These are phyloP conservation scores for Fraxinus ornus DNA, from an alignment of 305 asterid genomes.

Conservation along the genomic window DNA sequence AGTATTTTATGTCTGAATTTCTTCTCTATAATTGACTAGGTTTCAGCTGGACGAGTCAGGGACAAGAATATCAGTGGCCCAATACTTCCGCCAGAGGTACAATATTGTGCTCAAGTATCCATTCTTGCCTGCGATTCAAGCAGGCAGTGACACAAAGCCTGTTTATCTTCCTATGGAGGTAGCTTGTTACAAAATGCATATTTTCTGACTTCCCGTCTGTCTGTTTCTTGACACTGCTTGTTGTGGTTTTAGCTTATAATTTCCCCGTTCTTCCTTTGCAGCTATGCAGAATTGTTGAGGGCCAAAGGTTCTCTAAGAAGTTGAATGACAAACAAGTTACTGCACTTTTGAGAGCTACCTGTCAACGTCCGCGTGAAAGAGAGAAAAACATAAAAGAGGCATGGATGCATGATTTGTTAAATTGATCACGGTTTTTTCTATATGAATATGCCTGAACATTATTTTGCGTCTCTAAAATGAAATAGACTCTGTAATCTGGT, in stretches of 20 bases:
- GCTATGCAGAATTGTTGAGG: constrained; percentile 55
- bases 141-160: constrained; percentile 64
- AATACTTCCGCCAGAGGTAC: constrained; percentile 54
- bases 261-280: constrained; percentile 9
- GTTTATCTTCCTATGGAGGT: constrained; percentile 85
- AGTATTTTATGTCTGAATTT: background rate
- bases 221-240: background rate
- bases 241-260: background rate
- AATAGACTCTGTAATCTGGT: background rate
- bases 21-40: constrained; percentile 32
- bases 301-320: constrained; percentile 60
- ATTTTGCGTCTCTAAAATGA: background rate
- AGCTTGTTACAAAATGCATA: background rate
- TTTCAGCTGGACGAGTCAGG: constrained; percentile 57
- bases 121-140: constrained; percentile 59
- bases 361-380: constrained; percentile 58
- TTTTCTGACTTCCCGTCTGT: background rate
- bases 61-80: constrained; percentile 33
- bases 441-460: background rate
- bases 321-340: constrained; percentile 68
- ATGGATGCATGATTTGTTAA: constrained; percentile 9
- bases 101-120: constrained; percentile 34
- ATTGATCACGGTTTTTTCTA: background rate
- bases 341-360: constrained; percentile 58
- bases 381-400: constrained; percentile 36